These are phyloP conservation scores for Aspergillus sp. DNA, from an alignment of 2,329 filamentous ascomycete species.

Conservation along the genomic window DNA sequence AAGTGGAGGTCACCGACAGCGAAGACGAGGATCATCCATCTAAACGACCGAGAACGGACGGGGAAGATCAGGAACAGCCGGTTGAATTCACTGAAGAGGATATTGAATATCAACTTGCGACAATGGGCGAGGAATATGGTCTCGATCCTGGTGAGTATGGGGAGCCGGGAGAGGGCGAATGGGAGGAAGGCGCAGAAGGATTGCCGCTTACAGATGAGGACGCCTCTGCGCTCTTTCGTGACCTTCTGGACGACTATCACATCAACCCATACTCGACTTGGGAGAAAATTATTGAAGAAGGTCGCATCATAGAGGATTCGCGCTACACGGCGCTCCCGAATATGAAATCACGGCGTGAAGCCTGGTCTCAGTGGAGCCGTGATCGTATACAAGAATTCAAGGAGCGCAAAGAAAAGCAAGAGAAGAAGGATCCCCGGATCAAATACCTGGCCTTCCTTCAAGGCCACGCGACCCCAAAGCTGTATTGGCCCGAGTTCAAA, in stretches of 20 bases:
- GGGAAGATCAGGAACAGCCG: slow-evolving; percentile 45
- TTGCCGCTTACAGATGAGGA: slow-evolving; percentile 72
- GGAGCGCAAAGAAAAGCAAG: slow-evolving; percentile 69
- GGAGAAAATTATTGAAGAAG: slow-evolving; percentile 85
- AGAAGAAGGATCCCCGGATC: slow-evolving; percentile 79
- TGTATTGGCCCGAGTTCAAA: slow-evolving; percentile 97
- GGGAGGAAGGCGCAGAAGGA: slow-evolving; percentile 71
- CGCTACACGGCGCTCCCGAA: slow-evolving; percentile 81
- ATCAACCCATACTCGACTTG: slow-evolving; percentile 88
- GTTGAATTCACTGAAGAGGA: slow-evolving; percentile 92
- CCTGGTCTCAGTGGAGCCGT: slow-evolving; percentile 79
- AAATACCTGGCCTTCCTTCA: slow-evolving; percentile 80
- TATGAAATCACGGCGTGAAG: slow-evolving; percentile 77
- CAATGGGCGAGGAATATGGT: slow-evolving; percentile 84
- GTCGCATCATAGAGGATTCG: slow-evolving; percentile 76
- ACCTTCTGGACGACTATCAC: slow-evolving; percentile 76
- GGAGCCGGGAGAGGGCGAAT: slow-evolving; percentile 55
- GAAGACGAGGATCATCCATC: slow-evolving; percentile 53
- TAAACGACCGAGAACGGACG: slow-evolving; percentile 55
- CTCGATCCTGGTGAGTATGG: slow-evolving; percentile 76
- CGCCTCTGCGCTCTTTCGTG: slow-evolving; percentile 73
- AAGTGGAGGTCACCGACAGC: slow-evolving; percentile 69
- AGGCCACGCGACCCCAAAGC: slow-evolving; percentile 78
- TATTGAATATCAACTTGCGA: slow-evolving; percentile 85
- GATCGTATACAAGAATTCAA: slow-evolving; percentile 72